Base-by-base conservation (phyloP, 2,329 filamentous ascomycete genomes). In the Hawksworthiomyces lignivorus region DNA sequence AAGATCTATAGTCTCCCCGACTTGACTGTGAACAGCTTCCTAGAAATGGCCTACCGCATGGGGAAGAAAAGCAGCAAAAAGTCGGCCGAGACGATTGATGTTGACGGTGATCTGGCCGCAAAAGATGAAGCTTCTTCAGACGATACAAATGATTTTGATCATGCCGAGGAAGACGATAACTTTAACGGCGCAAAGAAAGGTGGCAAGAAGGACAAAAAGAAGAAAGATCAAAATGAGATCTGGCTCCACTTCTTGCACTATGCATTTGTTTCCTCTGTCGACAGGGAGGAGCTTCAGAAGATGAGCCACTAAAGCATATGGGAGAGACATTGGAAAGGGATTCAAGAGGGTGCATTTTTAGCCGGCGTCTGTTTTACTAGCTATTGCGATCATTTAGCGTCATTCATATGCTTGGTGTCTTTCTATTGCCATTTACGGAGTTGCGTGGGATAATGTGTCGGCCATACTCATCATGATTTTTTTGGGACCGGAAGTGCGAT, bases 11-110 rank as follows among this genome's bases (percentile, higher is more conserved):
- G 77, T 47, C 62, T 96, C 52, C 70, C 76, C 32, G 90, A 97
- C 61, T 65, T 98, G 59, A 97, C 90, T 0, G 84, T 96, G 39
- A 73, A 77, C 48, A 94, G 80, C 57, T 84, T 84, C 57, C 67
- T 97, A 33, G 74, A 84, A 47, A 71, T 97, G 36, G 92, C 92
- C 10, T 77, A 82, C 48, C 73, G 82, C 41, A 94, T 97, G 55
- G 85, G 84, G 2, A 66, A 75, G 50, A 58, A 60, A 15, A 41
- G 50, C 37, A 51, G 52, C 10, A 34, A 38, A 8, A 45, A 41
- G 24, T 17, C 40, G 14, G 31, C 27, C 11, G 55, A 38, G 15
- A 26, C 50, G 11, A 50, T 54, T 5, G 41, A 35, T 7, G 36
- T 33, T n/a, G 51, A 44, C 15, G 46, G 50, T 9, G 45, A 41